Evolutionary conservation across 768 basidiomycete genomes (phyloP).

Genomic region (Hygrophorus pudorinus): DNA sequence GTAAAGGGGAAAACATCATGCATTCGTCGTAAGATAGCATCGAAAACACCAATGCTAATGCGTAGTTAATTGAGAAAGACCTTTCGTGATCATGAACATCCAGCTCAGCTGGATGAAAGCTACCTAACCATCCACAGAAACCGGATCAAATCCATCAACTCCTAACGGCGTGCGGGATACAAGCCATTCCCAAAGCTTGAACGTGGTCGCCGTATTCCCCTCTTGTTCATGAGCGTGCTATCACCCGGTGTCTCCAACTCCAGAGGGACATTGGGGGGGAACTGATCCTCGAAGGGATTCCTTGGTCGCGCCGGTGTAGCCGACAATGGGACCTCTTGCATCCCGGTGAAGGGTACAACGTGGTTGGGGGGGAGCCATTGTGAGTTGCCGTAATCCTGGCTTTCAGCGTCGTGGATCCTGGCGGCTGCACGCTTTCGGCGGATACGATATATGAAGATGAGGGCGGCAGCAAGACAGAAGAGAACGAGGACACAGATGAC

Average conservation of each 20-base stretch:
- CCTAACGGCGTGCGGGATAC: too few species aligned
- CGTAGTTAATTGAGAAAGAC: too few species aligned
- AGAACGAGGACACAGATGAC: constrained; percentile 4
- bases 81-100: too few species aligned
- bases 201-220: background rate
- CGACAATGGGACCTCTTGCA: background rate
- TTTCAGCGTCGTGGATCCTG: background rate
- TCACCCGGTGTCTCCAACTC: background rate
- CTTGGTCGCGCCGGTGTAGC: background rate
- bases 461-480: constrained; percentile 4
- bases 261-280: background rate
- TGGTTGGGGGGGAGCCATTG: background rate
- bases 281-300: constrained; percentile 1
- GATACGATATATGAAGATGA: constrained; percentile 5
- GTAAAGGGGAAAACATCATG: too few species aligned
- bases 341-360: background rate
- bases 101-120: too few species aligned
- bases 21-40: too few species aligned
- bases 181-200: background rate
- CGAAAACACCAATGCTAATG: too few species aligned
- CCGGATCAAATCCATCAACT: too few species aligned
- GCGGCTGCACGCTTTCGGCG: background rate
- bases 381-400: background rate
- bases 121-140: too few species aligned
- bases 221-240: background rate